Evolutionary conservation across 1,284 basidiomycete species (phyloP).

Genomic region (Jaminaea rosea): DNA sequence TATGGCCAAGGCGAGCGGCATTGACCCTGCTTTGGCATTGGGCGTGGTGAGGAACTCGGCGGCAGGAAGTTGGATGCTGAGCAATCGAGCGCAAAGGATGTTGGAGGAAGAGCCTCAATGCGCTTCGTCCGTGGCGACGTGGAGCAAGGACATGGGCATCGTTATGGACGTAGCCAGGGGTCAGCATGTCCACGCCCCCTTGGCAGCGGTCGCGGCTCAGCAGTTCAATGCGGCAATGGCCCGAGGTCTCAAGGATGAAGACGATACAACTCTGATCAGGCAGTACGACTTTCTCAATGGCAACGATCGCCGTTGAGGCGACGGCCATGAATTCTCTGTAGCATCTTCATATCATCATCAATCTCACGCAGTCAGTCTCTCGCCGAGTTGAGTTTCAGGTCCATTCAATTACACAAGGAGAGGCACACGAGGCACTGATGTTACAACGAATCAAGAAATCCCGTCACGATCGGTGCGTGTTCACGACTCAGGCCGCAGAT

Average conservation of each 20-base stretch:
- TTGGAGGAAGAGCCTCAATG: slow-evolving; percentile 11
- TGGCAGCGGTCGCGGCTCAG: slow-evolving; percentile 9
- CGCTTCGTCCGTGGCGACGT: slow-evolving; percentile 10
- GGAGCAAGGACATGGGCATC: slow-evolving; percentile 13
- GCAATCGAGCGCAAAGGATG: slow-evolving; percentile 34
- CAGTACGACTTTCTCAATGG: slow-evolving; percentile 14
- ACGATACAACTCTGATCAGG: slow-evolving; percentile 14
- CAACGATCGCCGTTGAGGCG: neutral
- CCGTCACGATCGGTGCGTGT: no score
- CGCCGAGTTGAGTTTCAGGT: no score
- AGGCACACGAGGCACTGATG: no score
- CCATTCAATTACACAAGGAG: no score
- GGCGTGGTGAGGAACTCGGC: slow-evolving; percentile 44
- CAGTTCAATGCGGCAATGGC: slow-evolving; percentile 11
- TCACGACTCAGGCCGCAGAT: no score
- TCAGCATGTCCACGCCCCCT: slow-evolving; percentile 8
- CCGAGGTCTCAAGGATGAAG: slow-evolving; percentile 6
- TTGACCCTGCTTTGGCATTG: slow-evolving; percentile 43
- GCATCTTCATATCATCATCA: no score
- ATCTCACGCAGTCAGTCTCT: no score
- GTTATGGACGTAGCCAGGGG: slow-evolving; percentile 9
- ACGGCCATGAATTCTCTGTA: no score
- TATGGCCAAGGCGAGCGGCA: slow-evolving; percentile 44
- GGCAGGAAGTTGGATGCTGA: slow-evolving; percentile 42
- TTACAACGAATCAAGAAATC: no score